Percentiles rank a stretch among this genome's conserved stretches.
Evolutionary conservation across 331 rosid species (phyloP).

Genomic region (Dryas integrifolia): DNA sequence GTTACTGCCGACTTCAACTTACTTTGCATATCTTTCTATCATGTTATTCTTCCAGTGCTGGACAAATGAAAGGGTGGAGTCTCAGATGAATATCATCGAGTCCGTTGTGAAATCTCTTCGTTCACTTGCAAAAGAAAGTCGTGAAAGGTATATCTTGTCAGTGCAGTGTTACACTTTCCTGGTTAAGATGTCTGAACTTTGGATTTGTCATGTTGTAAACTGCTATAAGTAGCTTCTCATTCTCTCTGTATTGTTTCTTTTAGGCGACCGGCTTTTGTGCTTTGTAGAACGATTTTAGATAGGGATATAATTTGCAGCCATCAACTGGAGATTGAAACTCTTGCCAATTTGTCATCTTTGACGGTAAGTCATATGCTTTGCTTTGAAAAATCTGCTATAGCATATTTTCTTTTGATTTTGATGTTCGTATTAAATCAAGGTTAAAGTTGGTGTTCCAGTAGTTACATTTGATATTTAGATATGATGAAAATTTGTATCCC

Average conservation of each 20-base stretch:
- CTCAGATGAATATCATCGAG: slow-evolving; percentile 68
- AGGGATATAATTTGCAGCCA: slow-evolving; percentile 45
- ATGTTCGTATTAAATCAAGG: not conserved
- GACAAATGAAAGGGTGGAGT: slow-evolving; percentile 72
- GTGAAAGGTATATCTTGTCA: slow-evolving; percentile 57
- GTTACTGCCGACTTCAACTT: slow-evolving; percentile 11
- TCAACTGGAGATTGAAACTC: slow-evolving; percentile 68
- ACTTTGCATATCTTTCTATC: not conserved
- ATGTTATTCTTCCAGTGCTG: slow-evolving; percentile 50
- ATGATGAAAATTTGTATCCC: not conserved
- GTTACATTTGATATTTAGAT: not conserved
- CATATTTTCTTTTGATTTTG: not conserved
- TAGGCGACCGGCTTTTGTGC: slow-evolving; percentile 73
- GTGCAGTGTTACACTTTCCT: not conserved
- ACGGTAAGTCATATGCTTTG: slow-evolving; percentile 41
- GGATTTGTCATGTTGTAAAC: slow-evolving; percentile 2
- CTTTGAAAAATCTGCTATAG: not conserved
- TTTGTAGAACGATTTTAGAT: slow-evolving; percentile 46
- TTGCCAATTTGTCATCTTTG: slow-evolving; percentile 80
- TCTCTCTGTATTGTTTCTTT: slow-evolving; percentile 9
- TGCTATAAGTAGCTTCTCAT: not conserved
- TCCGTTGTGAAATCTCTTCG: slow-evolving; percentile 70
- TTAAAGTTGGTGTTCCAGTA: not conserved
- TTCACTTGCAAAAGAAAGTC: slow-evolving; percentile 88
- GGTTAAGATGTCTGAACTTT: not conserved